Evolutionary conservation across 1,139 yeast genomes (phyloP).

Genomic region (Geotrichum phurueaensis): DNA sequence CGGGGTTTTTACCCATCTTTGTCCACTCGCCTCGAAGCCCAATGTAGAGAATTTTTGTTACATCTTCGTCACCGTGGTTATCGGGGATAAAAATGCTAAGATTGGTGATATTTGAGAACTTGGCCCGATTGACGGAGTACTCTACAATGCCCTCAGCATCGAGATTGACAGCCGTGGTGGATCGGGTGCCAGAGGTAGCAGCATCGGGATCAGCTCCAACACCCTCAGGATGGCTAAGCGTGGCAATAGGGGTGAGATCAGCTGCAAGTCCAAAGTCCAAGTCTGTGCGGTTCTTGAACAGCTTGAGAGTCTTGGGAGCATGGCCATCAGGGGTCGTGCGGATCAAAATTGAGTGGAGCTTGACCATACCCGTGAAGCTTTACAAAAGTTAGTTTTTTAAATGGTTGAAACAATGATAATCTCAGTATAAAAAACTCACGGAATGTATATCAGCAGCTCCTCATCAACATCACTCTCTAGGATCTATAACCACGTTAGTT

Average conservation of each 20-base stretch:
- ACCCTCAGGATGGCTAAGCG: conserved; percentile 57
- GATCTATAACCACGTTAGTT: conserved; percentile 18
- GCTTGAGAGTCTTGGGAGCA: conserved; percentile 63
- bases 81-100: conserved; percentile 63
- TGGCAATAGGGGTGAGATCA: conserved; percentile 47
- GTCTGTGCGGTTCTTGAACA: conserved; percentile 64
- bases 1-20: conserved; percentile 55
- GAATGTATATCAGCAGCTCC: conserved; percentile 69
- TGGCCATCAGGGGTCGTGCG: conserved; percentile 56
- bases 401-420: background rate
- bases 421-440: conserved; percentile 31
- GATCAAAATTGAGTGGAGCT: conserved; percentile 64
- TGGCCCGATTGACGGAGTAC: conserved; percentile 70
- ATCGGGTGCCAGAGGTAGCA: conserved; percentile 28
- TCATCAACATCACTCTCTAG: conserved; percentile 76
- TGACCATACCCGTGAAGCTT: conserved; percentile 62
- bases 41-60: conserved; percentile 56
- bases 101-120: conserved; percentile 64
- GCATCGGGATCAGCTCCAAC: conserved; percentile 33
- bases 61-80: conserved; percentile 57
- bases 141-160: conserved; percentile 63
- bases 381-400: background rate
- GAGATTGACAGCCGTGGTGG: conserved; percentile 25
- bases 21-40: conserved; percentile 81
- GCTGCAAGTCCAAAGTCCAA: conserved; percentile 66